Percentiles rank a stretch among this genome's conserved stretches.
phyloP scores from a whole-genome alignment of 106 monocot genomes.

The Platanthera guangdongensis region DNA sequence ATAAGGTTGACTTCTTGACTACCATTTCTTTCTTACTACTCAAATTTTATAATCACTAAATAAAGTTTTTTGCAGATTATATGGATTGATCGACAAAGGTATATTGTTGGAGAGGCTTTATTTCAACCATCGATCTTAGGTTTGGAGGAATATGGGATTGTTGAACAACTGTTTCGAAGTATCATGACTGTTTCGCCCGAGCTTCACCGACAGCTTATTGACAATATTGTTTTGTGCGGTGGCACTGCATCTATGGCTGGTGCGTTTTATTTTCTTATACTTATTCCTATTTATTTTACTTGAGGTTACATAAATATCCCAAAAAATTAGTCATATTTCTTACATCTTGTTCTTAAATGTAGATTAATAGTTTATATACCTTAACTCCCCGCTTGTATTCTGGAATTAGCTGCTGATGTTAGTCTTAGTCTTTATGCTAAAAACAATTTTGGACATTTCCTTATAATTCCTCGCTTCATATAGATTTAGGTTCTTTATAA shows the following conservation, averaged over 20 bases:
- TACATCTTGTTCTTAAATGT: not conserved
- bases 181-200: constrained; percentile 86
- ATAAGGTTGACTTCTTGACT: not conserved
- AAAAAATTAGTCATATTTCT: not conserved
- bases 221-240: constrained; percentile 90
- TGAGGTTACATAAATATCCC: not conserved
- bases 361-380: not conserved
- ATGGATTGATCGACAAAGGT: constrained; percentile 68
- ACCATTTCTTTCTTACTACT: not conserved
- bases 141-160: constrained; percentile 85
- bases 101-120: constrained; percentile 88
- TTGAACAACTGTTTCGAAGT: constrained; percentile 84
- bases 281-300: not conserved
- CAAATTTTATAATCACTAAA: not conserved
- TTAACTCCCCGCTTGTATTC: not conserved
- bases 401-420: not conserved
- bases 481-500: not conserved
- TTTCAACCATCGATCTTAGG: constrained; percentile 84
- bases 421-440: not conserved
- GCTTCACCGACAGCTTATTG: constrained; percentile 83
- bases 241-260: constrained; percentile 84
- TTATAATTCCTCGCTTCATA: not conserved
- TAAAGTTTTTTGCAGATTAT: constrained; percentile 54
- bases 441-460: not conserved
- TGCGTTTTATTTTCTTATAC: constrained; percentile 12